Conservation (phyloP, 2,329 filamentous ascomycete species). For the Xylariaceae sp. region DNA sequence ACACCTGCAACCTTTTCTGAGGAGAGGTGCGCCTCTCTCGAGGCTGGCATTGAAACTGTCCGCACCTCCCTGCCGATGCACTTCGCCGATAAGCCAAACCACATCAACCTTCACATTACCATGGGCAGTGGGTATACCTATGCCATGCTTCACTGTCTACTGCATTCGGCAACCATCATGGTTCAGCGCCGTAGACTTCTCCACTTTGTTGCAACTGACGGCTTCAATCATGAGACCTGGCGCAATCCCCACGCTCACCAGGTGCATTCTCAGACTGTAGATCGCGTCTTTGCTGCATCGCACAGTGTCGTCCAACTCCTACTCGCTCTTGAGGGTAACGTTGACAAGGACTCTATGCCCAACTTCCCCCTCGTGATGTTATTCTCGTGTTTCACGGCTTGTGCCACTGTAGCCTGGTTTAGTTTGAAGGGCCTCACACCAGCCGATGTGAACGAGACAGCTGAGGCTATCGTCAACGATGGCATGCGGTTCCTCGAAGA, state of each 20-base stretch:
- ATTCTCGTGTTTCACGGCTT: conserved; percentile 60
- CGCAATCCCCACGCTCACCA: conserved; percentile 48
- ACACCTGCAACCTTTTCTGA: conserved; percentile 53
- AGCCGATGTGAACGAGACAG: conserved; percentile 54
- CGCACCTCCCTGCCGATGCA: conserved; percentile 56
- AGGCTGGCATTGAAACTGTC: conserved; percentile 54
- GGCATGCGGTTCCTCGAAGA: conserved; percentile 59
- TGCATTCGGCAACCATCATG: conserved; percentile 61
- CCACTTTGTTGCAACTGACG: conserved; percentile 53
- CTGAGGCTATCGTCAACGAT: conserved; percentile 55
- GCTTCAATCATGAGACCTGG: conserved; percentile 54
- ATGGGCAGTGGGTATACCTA: conserved; percentile 64
- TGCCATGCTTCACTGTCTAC: conserved; percentile 60
- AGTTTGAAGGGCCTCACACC: conserved; percentile 61
- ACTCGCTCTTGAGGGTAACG: conserved; percentile 52
- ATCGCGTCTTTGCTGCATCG: conserved; percentile 57
- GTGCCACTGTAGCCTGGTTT: conserved; percentile 59
- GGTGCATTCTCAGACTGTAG: conserved; percentile 41
- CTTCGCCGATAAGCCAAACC: conserved; percentile 59
- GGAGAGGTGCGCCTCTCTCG: conserved; percentile 49
- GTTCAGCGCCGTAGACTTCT: conserved; percentile 59
- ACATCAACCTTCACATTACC: conserved; percentile 61
- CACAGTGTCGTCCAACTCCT: conserved; percentile 58
- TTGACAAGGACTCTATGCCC: conserved; percentile 57
- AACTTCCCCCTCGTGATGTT: conserved; percentile 64